A percentile compares a stretch with the other conserved stretches of the same genome.
These are phyloP conservation scores for Peronospora destructor DNA, from an alignment of 352 stramenopile species.

Conservation along the genomic window DNA sequence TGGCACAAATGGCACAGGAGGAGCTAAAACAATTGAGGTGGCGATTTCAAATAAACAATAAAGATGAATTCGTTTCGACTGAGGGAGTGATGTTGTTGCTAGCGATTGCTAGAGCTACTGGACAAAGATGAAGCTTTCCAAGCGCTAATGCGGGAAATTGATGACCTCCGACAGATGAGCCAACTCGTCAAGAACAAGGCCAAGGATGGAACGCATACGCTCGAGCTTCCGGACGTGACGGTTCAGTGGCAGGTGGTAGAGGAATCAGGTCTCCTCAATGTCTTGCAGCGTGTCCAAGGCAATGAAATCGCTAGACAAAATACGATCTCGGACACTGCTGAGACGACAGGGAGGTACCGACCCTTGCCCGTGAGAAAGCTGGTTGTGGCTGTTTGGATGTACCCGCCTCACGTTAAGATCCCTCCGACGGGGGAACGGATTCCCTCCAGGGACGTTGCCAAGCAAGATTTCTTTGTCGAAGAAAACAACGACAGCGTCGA, in stretches of 20 bases:
- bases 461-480: constrained; percentile 45
- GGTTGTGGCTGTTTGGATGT: constrained; percentile 62
- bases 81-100: not conserved
- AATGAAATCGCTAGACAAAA: constrained; percentile 1
- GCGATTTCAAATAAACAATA: not conserved
- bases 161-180: constrained; percentile 35
- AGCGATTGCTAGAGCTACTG: constrained; percentile 43
- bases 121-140: constrained; percentile 52
- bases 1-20: constrained; percentile 12
- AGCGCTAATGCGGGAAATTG: constrained; percentile 41
- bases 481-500: constrained; percentile 16
- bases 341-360: constrained; percentile 31
- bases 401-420: constrained; percentile 57
- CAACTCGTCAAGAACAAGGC: constrained; percentile 39
- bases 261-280: constrained; percentile 43
- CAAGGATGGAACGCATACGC: constrained; percentile 25
- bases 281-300: constrained; percentile 30
- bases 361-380: constrained; percentile 48
- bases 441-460: constrained; percentile 29
- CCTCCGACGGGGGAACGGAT: constrained; percentile 51
- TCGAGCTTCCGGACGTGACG: constrained; percentile 32
- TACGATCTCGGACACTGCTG: constrained; percentile 1
- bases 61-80: not conserved
- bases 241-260: constrained; percentile 59
- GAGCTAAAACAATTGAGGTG: constrained; percentile 36